Evolutionary conservation across 805 yeast genomes (phyloP).

Genomic region (Lipomyces yamadae): DNA sequence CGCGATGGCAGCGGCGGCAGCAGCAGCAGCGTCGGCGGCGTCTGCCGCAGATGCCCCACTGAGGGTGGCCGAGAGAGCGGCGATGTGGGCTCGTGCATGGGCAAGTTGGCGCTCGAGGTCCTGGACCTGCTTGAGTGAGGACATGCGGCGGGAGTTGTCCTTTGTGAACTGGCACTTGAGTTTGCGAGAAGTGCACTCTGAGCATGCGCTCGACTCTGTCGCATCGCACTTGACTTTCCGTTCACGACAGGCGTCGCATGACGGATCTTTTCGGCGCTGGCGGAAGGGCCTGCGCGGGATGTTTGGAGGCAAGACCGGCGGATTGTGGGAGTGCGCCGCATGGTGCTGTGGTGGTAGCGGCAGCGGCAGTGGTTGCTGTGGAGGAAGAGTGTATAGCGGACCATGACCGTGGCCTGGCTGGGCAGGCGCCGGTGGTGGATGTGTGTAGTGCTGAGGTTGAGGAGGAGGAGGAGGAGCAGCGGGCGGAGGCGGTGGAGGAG

Average conservation of each 20-base stretch:
- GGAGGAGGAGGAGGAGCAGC: no score
- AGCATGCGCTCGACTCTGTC: slow-evolving; percentile 42
- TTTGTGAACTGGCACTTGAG: slow-evolving; percentile 44
- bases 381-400: not conserved
- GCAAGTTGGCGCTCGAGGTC: slow-evolving; percentile 36
- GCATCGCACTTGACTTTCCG: slow-evolving; percentile 45
- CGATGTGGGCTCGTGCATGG: slow-evolving; percentile 31
- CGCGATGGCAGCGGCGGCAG: slow-evolving; percentile 9
- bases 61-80: slow-evolving; percentile 22
- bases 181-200: slow-evolving; percentile 42
- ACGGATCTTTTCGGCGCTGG: slow-evolving; percentile 44
- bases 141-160: slow-evolving; percentile 41
- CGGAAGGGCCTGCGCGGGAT: slow-evolving; percentile 38
- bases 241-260: slow-evolving; percentile 45
- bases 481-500: not conserved
- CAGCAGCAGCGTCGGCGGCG: slow-evolving; percentile 8
- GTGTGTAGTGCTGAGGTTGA: slow-evolving; percentile 5
- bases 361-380: not conserved
- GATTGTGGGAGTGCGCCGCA: not conserved
- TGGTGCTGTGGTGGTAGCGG: slow-evolving; percentile 5
- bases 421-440: slow-evolving; percentile 9
- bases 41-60: slow-evolving; percentile 8
- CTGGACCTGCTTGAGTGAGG: slow-evolving; percentile 37
- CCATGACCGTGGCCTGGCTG: not conserved
- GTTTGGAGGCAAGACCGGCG: not conserved